Percentiles rank a stretch among this genome's conserved stretches.
Conservation (phyloP, 805 yeast species). For the Wickerhamiella parazyma region DNA sequence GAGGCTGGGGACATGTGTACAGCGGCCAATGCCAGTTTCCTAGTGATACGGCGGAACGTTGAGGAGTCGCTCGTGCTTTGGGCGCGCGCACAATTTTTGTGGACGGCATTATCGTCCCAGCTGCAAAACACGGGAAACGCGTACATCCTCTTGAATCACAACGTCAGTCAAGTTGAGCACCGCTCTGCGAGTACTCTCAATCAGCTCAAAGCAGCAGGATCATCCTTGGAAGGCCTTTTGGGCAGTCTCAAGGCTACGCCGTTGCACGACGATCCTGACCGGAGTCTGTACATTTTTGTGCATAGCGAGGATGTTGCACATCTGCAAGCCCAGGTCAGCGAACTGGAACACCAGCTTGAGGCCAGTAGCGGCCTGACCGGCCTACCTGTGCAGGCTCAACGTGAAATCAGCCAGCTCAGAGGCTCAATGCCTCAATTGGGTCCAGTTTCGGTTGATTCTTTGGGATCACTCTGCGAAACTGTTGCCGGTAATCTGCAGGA, state of each 20-base stretch:
- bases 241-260: slow-evolving; percentile 12
- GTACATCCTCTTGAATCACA: slow-evolving; percentile 24
- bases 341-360: slow-evolving; percentile 10
- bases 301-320: slow-evolving; percentile 15
- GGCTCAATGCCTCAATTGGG: slow-evolving; percentile 12
- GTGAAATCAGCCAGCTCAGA: slow-evolving; percentile 14
- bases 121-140: slow-evolving; percentile 25
- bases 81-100: slow-evolving; percentile 33
- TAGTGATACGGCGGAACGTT: slow-evolving; percentile 22
- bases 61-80: slow-evolving; percentile 31
- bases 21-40: slow-evolving; percentile 33
- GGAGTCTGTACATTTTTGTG: slow-evolving; percentile 14
- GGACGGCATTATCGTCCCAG: slow-evolving; percentile 37
- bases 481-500: slow-evolving; percentile 41
- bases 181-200: slow-evolving; percentile 11
- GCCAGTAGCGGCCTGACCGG: slow-evolving; percentile 7
- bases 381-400: slow-evolving; percentile 13
- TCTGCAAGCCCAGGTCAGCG: slow-evolving; percentile 11
- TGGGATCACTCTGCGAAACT: slow-evolving; percentile 13
- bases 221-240: slow-evolving; percentile 16
- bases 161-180: slow-evolving; percentile 15
- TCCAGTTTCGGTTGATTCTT: slow-evolving; percentile 23
- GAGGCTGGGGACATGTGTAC: slow-evolving; percentile 40
- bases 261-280: slow-evolving; percentile 11
- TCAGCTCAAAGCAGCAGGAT: slow-evolving; percentile 8